Percentiles rank a stretch among this genome's conserved stretches.
phyloP scores from a whole-genome alignment of 768 basidiomycete species.

The Suillus americanus region DNA sequence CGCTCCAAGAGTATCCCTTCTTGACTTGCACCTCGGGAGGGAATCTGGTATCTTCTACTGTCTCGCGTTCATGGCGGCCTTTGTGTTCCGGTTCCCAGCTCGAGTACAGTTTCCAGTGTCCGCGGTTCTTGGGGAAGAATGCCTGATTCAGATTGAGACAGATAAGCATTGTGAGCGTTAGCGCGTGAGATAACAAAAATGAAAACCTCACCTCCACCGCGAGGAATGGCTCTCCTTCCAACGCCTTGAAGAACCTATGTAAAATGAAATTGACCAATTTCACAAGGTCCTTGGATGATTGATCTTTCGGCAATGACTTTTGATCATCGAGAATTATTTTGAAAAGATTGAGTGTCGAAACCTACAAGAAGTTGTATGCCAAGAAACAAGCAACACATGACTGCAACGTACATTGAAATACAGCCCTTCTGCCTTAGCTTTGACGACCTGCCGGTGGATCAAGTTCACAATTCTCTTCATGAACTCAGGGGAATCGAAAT shows the following conservation, averaged over 20 bases:
- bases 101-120: slow-evolving; percentile 83
- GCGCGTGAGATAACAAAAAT: slow-evolving; percentile 23
- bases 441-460: slow-evolving; percentile 88
- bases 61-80: slow-evolving; percentile 32
- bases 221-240: slow-evolving; percentile 81
- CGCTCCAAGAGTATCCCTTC: slow-evolving; percentile 86
- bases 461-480: slow-evolving; percentile 90
- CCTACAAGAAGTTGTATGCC: slow-evolving; percentile 48
- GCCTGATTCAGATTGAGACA: slow-evolving; percentile 44
- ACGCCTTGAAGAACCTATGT: slow-evolving; percentile 91
- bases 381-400: background rate
- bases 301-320: slow-evolving; percentile 73
- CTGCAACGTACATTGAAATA: slow-evolving; percentile 81
- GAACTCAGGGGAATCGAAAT: slow-evolving; percentile 71
- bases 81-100: slow-evolving; percentile 65
- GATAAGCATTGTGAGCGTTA: slow-evolving; percentile 21
- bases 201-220: slow-evolving; percentile 74
- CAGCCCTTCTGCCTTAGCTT: slow-evolving; percentile 88
- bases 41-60: slow-evolving; percentile 38
- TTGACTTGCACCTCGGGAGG: slow-evolving; percentile 77
- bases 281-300: slow-evolving; percentile 80
- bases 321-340: slow-evolving; percentile 82
- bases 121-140: slow-evolving; percentile 88
- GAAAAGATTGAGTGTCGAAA: slow-evolving; percentile 87
- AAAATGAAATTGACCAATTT: slow-evolving; percentile 84